Evolutionary conservation across 192 early-diverging fungal species (phyloP).

Genomic region (Entomortierella beljakovae): DNA sequence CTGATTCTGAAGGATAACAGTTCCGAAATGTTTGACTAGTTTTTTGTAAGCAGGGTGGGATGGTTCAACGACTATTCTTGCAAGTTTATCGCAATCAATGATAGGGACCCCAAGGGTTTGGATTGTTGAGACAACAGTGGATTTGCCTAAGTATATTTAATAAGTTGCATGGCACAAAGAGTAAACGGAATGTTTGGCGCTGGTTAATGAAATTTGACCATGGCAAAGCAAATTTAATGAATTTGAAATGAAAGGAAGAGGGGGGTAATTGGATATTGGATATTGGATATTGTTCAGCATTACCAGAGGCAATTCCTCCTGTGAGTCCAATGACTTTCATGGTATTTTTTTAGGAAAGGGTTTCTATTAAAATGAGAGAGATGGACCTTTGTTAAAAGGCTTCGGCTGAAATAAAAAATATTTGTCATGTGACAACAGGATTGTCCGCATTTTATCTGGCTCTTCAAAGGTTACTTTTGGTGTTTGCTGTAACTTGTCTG

Average conservation of each 20-base stretch:
- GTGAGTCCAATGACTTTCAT: conserved; percentile 96
- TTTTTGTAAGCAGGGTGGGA: conserved; percentile 76
- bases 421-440: conserved; percentile 2
- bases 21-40: conserved; percentile 84
- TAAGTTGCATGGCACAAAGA: not conserved
- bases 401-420: not conserved
- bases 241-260: not conserved
- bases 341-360: not conserved
- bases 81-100: conserved; percentile 93
- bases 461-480: too few relatives aligned
- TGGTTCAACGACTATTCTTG: conserved; percentile 86
- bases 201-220: not conserved
- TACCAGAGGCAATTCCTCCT: conserved; percentile 92
- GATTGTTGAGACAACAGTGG: conserved; percentile 82
- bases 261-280: not conserved
- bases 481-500: too few relatives aligned
- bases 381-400: too few relatives aligned
- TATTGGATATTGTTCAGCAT: not conserved
- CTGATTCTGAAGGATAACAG: conserved; percentile 63
- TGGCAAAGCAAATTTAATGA: not conserved
- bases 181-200: not conserved
- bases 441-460: too few relatives aligned
- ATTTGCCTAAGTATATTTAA: conserved; percentile 73
- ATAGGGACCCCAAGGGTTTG: conserved; percentile 71
- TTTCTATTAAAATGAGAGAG: not conserved